Percentiles rank a stretch among this genome's conserved stretches.
These are phyloP conservation scores for Coffea eugenioides DNA, from an alignment of 257 asterid genomes.

Conservation along the genomic window DNA sequence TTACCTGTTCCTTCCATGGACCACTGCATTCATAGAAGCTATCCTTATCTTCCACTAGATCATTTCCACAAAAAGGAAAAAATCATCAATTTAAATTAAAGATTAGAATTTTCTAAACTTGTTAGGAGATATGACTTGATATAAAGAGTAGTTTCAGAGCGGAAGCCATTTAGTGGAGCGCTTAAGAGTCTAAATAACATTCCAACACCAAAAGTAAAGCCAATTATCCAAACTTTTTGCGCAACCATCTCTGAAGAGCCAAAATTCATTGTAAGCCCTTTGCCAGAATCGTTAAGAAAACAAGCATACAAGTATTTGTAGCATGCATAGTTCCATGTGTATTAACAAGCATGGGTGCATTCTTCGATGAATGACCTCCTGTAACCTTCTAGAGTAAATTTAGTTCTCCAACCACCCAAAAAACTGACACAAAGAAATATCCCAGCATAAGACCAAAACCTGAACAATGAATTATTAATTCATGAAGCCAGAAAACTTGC, in stretches of 20 bases:
- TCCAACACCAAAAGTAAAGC: not conserved
- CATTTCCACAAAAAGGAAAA: conserved; percentile 44
- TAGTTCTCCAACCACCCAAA: not conserved
- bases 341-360: not conserved
- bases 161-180: not conserved
- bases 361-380: not conserved
- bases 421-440: not conserved
- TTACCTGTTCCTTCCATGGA: conserved; percentile 88
- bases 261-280: not conserved
- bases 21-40: conserved; percentile 53
- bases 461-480: not conserved
- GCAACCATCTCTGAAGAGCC: not conserved
- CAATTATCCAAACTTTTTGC: not conserved
- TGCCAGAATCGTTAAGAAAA: not conserved
- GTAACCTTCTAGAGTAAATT: not conserved
- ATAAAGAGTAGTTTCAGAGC: not conserved
- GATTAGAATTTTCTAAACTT: not conserved
- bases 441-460: not conserved
- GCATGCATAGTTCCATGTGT: not conserved
- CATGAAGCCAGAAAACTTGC: no score
- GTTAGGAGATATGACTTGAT: not conserved
- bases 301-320: not conserved
- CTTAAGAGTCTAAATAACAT: not conserved
- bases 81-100: not conserved
- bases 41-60: conserved; percentile 52